Conservation (phyloP, 805 yeast genomes). For the Hanseniaspora mollemarum region DNA sequence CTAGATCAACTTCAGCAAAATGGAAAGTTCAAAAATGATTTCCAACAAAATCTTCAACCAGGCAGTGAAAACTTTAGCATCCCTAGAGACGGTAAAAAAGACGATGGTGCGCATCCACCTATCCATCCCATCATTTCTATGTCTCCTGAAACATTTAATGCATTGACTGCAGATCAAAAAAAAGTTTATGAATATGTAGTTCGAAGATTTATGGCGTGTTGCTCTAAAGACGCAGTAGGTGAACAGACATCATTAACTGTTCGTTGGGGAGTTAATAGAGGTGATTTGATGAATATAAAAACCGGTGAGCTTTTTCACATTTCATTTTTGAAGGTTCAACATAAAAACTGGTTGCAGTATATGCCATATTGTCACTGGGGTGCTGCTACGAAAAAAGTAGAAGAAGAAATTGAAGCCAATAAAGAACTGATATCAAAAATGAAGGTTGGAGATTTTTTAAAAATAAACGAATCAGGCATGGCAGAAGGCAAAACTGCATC, state of each 20-base stretch:
- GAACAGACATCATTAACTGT: constrained; percentile 48
- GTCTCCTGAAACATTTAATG: constrained; percentile 18
- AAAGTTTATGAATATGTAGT: constrained; percentile 79
- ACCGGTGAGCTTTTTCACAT: constrained; percentile 53
- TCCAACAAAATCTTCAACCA: neutral
- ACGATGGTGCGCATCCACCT: constrained; percentile 97
- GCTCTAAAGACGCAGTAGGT: constrained; percentile 85
- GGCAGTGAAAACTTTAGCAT: constrained; percentile 38
- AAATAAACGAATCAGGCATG: constrained; percentile 46
- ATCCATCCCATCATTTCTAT: constrained; percentile 63
- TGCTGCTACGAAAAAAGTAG: constrained; percentile 26
- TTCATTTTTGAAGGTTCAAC: constrained; percentile 62
- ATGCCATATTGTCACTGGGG: constrained; percentile 65
- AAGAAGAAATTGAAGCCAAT: neutral
- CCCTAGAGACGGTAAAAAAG: constrained; percentile 73
- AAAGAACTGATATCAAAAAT: constrained; percentile 27
- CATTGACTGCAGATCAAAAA: constrained; percentile 36
- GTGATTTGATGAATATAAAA: neutral
- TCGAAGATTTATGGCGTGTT: constrained; percentile 79
- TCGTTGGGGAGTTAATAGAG: constrained; percentile 46
- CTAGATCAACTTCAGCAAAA: constrained; percentile 48
- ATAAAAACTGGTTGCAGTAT: constrained; percentile 59
- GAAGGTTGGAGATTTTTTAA: constrained; percentile 43
- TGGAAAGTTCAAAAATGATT: constrained; percentile 40
- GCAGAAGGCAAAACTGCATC: constrained; percentile 68